phyloP scores from a whole-genome alignment of 1,284 basidiomycete species.

The Meira miltonrushii region DNA sequence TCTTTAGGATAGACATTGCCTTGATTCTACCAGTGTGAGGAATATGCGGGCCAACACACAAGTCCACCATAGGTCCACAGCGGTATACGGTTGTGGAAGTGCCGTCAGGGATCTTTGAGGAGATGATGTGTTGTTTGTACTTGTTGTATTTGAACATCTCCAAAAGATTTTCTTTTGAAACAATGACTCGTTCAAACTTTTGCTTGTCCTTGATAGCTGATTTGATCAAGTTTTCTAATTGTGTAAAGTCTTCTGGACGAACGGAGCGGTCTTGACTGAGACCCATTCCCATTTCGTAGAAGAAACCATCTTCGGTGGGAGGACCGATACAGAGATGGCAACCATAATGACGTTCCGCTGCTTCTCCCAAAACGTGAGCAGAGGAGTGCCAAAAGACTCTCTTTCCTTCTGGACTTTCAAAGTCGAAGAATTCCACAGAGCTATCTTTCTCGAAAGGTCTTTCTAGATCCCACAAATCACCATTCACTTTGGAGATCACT shows the following conservation, averaged over 20 bases:
- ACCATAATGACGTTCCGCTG: constrained; percentile 91
- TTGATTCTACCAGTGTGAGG: constrained; percentile 98
- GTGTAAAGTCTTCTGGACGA: constrained; percentile 69
- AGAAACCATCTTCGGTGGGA: constrained; percentile 97
- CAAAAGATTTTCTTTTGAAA: constrained; percentile 86
- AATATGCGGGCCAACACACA: constrained; percentile 94
- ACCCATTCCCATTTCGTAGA: constrained; percentile 82
- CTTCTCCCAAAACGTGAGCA: constrained; percentile 97
- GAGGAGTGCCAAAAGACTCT: constrained; percentile 98
- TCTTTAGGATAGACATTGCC: constrained; percentile 55
- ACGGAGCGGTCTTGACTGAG: constrained; percentile 43
- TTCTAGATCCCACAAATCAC: constrained; percentile 87
- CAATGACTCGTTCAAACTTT: constrained; percentile 87
- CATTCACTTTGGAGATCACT: constrained; percentile 90
- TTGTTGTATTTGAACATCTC: constrained; percentile 99
- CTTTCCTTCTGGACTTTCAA: constrained; percentile 83
- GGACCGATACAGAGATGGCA: constrained; percentile 96
- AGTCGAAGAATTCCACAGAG: constrained; percentile 82
- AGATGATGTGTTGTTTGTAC: constrained; percentile 95
- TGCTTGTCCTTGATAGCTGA: constrained; percentile 92
- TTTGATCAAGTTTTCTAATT: constrained; percentile 83
- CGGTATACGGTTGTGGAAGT: constrained; percentile 96
- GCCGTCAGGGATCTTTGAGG: constrained; percentile 92
- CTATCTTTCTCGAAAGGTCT: constrained; percentile 80
- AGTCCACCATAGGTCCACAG: constrained; percentile 96